Conservation (phyloP, 2,329 filamentous ascomycete species). For the Botryotinia calthae region DNA sequence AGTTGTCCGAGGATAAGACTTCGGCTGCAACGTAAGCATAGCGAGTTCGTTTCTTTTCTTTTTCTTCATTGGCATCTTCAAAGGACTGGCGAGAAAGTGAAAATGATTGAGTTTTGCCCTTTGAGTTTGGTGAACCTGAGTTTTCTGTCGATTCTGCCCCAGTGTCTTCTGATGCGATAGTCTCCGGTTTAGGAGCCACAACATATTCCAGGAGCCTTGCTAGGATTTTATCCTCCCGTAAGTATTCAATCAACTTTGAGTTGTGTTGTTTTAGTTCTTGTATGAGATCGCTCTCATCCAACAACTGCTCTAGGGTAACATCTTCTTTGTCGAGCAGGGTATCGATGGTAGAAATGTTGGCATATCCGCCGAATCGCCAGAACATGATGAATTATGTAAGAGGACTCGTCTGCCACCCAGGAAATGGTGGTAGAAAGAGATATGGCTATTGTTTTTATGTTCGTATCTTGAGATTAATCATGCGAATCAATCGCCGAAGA, state of each 20-base stretch:
- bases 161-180: constrained; percentile 52
- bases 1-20: constrained; percentile 90
- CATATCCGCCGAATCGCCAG: constrained; percentile 99
- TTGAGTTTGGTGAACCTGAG: constrained; percentile 51
- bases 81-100: constrained; percentile 50
- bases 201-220: constrained; percentile 88
- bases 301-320: constrained; percentile 90
- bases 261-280: constrained; percentile 99
- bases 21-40: constrained; percentile 94
- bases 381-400: constrained; percentile 72
- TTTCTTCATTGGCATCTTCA: constrained; percentile 64
- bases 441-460: constrained; percentile 27
- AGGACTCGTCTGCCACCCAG: constrained; percentile 35
- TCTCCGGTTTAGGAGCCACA: constrained; percentile 69
- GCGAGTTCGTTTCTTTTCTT: constrained; percentile 86
- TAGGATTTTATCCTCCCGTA: constrained; percentile 83
- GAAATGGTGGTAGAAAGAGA: constrained; percentile 30
- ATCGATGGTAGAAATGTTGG: constrained; percentile 95
- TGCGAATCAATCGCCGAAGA: constrained; percentile 34
- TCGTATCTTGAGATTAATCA: constrained; percentile 33
- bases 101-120: constrained; percentile 48
- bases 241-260: constrained; percentile 92
- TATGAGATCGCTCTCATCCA: constrained; percentile 94
- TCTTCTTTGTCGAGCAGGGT: constrained; percentile 93
- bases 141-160: constrained; percentile 52